phyloP scores from a whole-genome alignment of 371 early-diverging fungal genomes.

The Batrachochytrium dendrobatidis region DNA sequence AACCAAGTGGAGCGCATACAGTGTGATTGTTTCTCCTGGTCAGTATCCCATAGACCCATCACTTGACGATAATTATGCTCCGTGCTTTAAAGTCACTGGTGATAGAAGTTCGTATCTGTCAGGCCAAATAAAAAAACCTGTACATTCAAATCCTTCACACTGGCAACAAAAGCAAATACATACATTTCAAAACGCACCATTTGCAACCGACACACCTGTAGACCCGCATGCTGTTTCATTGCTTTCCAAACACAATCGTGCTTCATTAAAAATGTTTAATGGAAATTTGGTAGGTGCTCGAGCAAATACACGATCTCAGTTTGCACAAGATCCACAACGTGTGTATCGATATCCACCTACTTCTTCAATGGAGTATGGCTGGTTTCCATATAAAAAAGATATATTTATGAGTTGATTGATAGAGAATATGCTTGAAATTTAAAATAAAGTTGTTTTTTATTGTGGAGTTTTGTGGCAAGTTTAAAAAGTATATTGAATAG shows the following conservation, averaged over 20 bases:
- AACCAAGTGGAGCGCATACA: slow-evolving; percentile 21
- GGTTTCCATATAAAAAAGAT: too few relatives aligned
- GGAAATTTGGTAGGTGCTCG: background rate
- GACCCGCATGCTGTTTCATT: background rate
- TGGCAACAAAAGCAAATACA: background rate
- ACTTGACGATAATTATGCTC: background rate
- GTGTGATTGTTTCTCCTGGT: slow-evolving; percentile 19
- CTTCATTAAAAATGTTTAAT: background rate
- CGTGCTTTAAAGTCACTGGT: slow-evolving; percentile 2
- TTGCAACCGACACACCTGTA: slow-evolving; percentile 1
- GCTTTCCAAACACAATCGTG: background rate
- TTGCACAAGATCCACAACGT: background rate
- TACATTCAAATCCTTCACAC: background rate
- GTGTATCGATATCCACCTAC: background rate
- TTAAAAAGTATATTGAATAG: too few relatives aligned
- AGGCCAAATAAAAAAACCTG: background rate
- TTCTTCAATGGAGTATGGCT: slow-evolving; percentile 2
- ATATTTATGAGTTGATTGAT: too few relatives aligned
- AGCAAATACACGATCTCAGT: background rate
- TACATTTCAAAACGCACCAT: background rate
- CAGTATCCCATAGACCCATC: background rate
- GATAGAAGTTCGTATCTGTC: background rate
- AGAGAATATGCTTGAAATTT: too few relatives aligned
- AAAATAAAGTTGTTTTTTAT: too few relatives aligned
- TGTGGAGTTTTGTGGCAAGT: too few relatives aligned